Base-by-base conservation (phyloP, 73 alveolate genomes). In the Tetrahymena elliotti region DNA sequence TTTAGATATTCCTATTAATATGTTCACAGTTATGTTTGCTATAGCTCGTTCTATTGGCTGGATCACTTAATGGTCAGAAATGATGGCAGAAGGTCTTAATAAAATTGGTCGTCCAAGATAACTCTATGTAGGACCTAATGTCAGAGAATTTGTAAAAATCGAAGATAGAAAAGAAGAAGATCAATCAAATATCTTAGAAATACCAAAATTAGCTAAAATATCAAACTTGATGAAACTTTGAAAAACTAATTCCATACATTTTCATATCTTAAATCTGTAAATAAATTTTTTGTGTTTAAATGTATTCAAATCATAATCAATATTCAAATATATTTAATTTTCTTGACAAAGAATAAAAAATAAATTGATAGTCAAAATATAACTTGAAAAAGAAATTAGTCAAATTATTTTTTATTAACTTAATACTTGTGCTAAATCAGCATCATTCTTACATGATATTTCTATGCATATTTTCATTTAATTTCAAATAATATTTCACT, bases 21-120 rank as follows among this genome's bases (percentile, higher is more conserved):
- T 98, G 99, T 98, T 98, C 94, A 98, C 99, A 27, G 99, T 98
- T 84, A 98, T 98, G 96, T 98, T 98, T 95, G 99, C 99, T 20
- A 96, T 98, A 47, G 97, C 99, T 36, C 97, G 99, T 94, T 92
- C 99, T 18, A 98, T 98, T 35, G 99, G 99, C 16, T 98, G 99
- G 99, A 97, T 98, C 33, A 95, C 99, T 82, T 97, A 98, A 94
- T 98, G 99, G 99, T 98, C 96, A 39, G 99, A 98, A 96, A 98
- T 98, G 99, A 98, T 98, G 98, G 84, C 97, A 11, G 99, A 98
- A 93, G 93, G 94, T 15, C 97, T 97, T 6, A 93, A 93, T 41
- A 97, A 97, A 93, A 96, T 98, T 22, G 98, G 98, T 33, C 97
- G 99, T 94, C 99, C 99, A 38, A 95, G 99, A 94, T 96, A 98